A percentile compares a stretch with the other conserved stretches of the same genome.
phyloP scores from a whole-genome alignment of 371 early-diverging fungal species.

The Dinochytrium kinnereticum region DNA sequence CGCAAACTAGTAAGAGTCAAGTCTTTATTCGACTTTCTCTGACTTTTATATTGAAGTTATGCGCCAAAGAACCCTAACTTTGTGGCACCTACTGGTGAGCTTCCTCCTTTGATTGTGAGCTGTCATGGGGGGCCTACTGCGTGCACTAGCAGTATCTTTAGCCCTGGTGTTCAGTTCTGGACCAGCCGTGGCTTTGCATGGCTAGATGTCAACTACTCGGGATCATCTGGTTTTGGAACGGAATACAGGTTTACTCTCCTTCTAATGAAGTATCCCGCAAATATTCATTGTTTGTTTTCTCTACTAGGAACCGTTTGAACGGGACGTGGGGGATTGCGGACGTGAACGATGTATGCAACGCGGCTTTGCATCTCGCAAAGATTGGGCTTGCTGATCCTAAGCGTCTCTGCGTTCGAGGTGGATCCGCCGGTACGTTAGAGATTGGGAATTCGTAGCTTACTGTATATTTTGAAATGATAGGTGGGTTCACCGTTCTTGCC shows the following conservation, averaged over 20 bases:
- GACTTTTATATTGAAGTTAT: constrained; percentile 54
- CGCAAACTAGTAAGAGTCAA: constrained; percentile 26
- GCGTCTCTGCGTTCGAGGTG: constrained; percentile 69
- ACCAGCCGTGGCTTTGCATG: constrained; percentile 78
- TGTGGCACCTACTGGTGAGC: constrained; percentile 54
- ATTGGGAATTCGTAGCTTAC: too few relatives aligned
- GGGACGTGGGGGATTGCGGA: constrained; percentile 75
- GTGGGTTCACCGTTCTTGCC: constrained; percentile 71
- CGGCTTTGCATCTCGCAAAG: constrained; percentile 66
- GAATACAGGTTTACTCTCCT: constrained; percentile 49
- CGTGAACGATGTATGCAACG: constrained; percentile 75
- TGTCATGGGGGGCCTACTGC: constrained; percentile 78
- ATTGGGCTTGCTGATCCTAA: constrained; percentile 64
- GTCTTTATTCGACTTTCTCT: constrained; percentile 24
- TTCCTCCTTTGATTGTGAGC: constrained; percentile 71
- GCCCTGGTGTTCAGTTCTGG: constrained; percentile 69
- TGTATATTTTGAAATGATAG: too few relatives aligned
- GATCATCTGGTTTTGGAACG: constrained; percentile 75
- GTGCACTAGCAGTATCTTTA: constrained; percentile 45
- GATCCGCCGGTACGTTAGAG: constrained; percentile 61
- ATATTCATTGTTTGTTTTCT: constrained; percentile 1
- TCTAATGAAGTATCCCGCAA: not conserved
- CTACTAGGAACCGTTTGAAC: constrained; percentile 65
- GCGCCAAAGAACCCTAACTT: constrained; percentile 69
- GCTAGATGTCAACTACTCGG: constrained; percentile 77